Conservation (phyloP, 2,329 filamentous ascomycete species). For the Amauroascus verrucosus region DNA sequence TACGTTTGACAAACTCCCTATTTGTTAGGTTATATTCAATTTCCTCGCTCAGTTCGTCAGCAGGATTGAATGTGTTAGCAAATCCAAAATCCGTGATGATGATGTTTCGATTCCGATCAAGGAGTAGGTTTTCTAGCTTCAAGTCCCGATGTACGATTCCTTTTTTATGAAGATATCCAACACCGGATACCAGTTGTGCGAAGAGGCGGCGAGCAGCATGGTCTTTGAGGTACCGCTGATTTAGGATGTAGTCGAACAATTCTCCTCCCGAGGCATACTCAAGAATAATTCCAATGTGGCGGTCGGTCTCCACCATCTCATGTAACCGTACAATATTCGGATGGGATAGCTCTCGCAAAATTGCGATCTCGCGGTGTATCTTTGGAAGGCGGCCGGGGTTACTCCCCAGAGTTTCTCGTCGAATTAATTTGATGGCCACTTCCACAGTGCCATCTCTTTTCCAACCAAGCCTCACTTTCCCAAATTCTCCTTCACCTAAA, state of each 20-base stretch:
- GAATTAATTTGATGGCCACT: constrained; percentile 96
- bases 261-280: constrained; percentile 97
- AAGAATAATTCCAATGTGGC: constrained; percentile 94
- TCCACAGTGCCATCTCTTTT: constrained; percentile 87
- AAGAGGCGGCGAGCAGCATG: constrained; percentile 82
- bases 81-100: constrained; percentile 99
- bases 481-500: constrained; percentile 94
- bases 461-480: constrained; percentile 97
- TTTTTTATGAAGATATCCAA: constrained; percentile 96
- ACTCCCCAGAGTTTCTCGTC: constrained; percentile 75
- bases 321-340: constrained; percentile 95
- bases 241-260: constrained; percentile 95
- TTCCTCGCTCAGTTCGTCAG: constrained; percentile 78
- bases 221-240: constrained; percentile 93
- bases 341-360: constrained; percentile 76
- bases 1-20: constrained; percentile 75
- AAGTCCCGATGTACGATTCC: constrained; percentile 95
- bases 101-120: constrained; percentile 95
- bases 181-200: constrained; percentile 88
- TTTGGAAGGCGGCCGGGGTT: constrained; percentile 87
- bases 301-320: constrained; percentile 96
- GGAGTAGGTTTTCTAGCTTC: constrained; percentile 87
- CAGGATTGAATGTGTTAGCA: constrained; percentile 89
- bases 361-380: constrained; percentile 93
- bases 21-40: constrained; percentile 80